Percentiles rank a stretch among this genome's conserved stretches.
Conservation (phyloP, 1,139 yeast species). For the Zhuliangozyma blackwelliae region DNA sequence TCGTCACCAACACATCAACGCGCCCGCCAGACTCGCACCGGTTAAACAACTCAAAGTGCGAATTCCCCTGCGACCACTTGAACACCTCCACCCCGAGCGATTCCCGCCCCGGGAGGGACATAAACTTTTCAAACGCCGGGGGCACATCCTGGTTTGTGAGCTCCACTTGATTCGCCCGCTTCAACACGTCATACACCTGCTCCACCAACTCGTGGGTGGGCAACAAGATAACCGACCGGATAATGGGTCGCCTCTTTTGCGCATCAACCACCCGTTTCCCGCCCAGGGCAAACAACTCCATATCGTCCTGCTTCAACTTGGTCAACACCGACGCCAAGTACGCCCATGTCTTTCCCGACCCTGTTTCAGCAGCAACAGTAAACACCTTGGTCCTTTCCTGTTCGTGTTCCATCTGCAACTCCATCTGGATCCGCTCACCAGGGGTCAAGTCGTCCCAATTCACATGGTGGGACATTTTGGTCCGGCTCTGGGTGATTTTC, state of each 20-base stretch:
- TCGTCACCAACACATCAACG: constrained; percentile 76
- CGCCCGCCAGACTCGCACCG: constrained; percentile 38
- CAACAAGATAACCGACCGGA: constrained; percentile 67
- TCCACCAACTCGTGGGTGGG: constrained; percentile 89
- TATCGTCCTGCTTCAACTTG: constrained; percentile 56
- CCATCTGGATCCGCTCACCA: constrained; percentile 20
- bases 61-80: constrained; percentile 56
- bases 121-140: constrained; percentile 13
- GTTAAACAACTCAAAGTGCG: constrained; percentile 47
- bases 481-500: constrained; percentile 37
- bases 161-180: constrained; percentile 28
- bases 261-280: too few relatives aligned
- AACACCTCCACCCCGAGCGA: constrained; percentile 42
- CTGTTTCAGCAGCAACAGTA: constrained; percentile 93
- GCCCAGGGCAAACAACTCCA: constrained; percentile 18
- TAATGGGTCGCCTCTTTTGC: constrained; percentile 31
- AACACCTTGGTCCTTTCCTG: constrained; percentile 51
- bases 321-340: constrained; percentile 75
- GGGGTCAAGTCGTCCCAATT: constrained; percentile 20
- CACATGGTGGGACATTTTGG: constrained; percentile 14
- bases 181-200: constrained; percentile 62
- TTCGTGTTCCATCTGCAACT: constrained; percentile 28
- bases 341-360: constrained; percentile 94
- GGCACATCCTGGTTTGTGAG: constrained; percentile 7
- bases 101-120: constrained; percentile 10